phyloP scores from a whole-genome alignment of 1,284 basidiomycete genomes.

The Trametes versicolor region DNA sequence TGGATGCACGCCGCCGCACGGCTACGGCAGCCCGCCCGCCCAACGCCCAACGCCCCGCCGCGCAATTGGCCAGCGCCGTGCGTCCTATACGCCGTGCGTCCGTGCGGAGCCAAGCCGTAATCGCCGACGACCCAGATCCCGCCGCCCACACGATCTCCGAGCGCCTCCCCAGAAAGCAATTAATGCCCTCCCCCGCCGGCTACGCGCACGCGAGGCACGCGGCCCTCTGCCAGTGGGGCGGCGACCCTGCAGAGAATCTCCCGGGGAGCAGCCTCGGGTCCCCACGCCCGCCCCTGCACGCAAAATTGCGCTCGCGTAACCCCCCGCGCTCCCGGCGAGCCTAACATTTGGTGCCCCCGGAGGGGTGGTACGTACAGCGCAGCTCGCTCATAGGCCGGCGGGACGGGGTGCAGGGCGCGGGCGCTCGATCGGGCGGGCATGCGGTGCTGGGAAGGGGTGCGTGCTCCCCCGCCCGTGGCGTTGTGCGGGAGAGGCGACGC shows the following conservation, averaged over 20 bases:
- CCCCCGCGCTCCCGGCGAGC: background rate
- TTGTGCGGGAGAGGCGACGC: background rate
- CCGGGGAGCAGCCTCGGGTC: background rate
- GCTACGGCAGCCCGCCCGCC: background rate
- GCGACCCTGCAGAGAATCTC: conserved; percentile 1
- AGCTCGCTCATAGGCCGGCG: background rate
- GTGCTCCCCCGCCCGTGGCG: background rate
- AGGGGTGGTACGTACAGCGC: conserved; percentile 9
- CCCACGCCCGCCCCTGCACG: background rate
- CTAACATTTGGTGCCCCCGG: background rate
- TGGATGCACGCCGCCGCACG: background rate
- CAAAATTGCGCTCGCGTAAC: background rate
- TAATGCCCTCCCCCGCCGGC: background rate
- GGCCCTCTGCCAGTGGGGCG: background rate
- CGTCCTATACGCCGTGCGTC: too few relatives aligned
- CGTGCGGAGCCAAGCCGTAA: background rate
- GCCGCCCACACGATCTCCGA: background rate
- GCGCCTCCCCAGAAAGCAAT: background rate
- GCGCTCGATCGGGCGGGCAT: background rate
- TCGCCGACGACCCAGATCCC: background rate
- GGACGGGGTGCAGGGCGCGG: too few relatives aligned
- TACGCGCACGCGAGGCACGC: background rate
- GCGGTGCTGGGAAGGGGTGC: background rate
- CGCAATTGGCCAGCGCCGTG: background rate
- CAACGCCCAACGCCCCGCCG: background rate